Conservation (phyloP, 768 basidiomycete species). For the Calocera cornea region DNA sequence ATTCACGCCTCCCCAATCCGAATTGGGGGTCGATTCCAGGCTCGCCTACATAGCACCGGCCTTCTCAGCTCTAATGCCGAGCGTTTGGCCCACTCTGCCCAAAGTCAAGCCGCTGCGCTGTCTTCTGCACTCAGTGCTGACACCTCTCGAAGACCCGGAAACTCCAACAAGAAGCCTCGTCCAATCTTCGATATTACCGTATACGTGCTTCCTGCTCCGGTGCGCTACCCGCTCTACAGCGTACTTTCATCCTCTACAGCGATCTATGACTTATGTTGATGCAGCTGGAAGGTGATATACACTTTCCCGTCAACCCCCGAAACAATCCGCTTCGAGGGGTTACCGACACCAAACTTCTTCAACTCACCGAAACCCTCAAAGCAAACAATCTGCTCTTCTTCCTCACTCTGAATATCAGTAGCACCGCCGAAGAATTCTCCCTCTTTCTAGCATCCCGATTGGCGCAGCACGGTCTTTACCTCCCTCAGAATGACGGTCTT, state of each 20-base stretch:
- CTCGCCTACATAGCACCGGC: neutral
- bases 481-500: no score
- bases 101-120: neutral
- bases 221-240: neutral
- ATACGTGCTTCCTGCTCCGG: neutral
- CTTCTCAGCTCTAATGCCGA: neutral
- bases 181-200: no score
- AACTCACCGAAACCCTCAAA: neutral
- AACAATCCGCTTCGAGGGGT: neutral
- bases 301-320: neutral
- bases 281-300: neutral
- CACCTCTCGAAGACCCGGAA: no score
- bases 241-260: neutral
- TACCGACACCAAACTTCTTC: neutral
- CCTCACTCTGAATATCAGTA: neutral
- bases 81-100: neutral
- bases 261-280: neutral
- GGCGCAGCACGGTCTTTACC: neutral
- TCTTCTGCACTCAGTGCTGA: no score
- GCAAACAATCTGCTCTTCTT: neutral
- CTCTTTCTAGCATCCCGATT: neutral
- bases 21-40: neutral
- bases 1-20: neutral
- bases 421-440: neutral
- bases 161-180: no score